Base-by-base conservation (phyloP, 345 rosid genomes). In the Lumnitzera racemosa region DNA sequence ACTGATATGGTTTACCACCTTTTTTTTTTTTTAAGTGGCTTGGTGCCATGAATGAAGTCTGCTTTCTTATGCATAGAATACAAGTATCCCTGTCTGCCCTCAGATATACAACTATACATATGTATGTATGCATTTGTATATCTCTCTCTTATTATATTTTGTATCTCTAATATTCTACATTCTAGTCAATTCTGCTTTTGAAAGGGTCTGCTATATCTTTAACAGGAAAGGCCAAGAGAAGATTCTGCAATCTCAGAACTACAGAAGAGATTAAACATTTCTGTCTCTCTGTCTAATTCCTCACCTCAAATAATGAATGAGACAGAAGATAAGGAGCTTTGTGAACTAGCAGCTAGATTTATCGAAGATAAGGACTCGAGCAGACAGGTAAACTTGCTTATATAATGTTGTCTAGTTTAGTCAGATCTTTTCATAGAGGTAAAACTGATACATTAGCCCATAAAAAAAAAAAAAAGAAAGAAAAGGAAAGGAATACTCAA, bases 251-350 rank as follows among this genome's bases (percentile, higher is more conserved):
- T 89, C 20, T 58, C 61, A 72, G 94, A 85, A 57, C 56, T 92
- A 70, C 91, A 77, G 68, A 89, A 76, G 76, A 78, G 73, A 58
- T 62, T 87, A 60, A 87, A 80, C 62, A 58, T 92, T 66, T 78
- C 81, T 56, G 76, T 80, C 68, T 74, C 80, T 20, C 64, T 70
- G 60, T 70, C 78, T 46, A 57, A 76, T 60, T 70, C 56, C 2
- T 72, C 67, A 55, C 74, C 69, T 64, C 82, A 80, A 65, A 79
- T 89, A 46, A 62, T 76, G 12, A 83, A 86, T 67, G 95, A 78
- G 79, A 65, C 70, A 15, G 91, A 89, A 62, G 97, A 92, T 69
- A 80, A 65, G 66, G 96, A 92, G 50, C 81, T 92, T 55, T 67
- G 79, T 69, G 95, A 86, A 52, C 74, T 94, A 49, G 95, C 95